Percentiles rank a stretch among this genome's conserved stretches.
These are phyloP conservation scores for Beverwykella pulmonaria DNA, from an alignment of 495 filamentous ascomycete species.

Conservation along the genomic window DNA sequence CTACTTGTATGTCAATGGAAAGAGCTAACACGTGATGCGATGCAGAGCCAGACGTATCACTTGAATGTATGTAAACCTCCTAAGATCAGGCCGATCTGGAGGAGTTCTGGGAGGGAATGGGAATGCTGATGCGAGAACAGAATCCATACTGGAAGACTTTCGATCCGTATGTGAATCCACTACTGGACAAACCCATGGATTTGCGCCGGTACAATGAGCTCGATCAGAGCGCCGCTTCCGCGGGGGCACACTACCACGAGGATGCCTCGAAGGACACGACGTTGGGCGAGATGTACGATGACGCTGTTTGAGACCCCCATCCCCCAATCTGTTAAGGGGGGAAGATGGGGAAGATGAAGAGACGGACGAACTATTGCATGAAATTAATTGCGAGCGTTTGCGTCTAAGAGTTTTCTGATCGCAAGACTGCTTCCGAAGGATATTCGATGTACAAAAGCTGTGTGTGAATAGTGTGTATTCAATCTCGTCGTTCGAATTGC, in stretches of 20 bases:
- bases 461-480: neutral
- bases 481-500: slow-evolving; percentile 1
- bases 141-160: slow-evolving; percentile 75
- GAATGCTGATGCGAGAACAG: slow-evolving; percentile 25
- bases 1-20: neutral
- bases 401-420: neutral
- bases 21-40: slow-evolving; percentile 23
- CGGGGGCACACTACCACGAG: slow-evolving; percentile 23
- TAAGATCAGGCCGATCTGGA: neutral
- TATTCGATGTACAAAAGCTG: neutral
- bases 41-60: slow-evolving; percentile 62
- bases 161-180: slow-evolving; percentile 64
- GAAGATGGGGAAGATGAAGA: neutral
- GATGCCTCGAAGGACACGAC: slow-evolving; percentile 16
- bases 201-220: slow-evolving; percentile 64
- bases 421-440: neutral
- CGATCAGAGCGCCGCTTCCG: slow-evolving; percentile 41
- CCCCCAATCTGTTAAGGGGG: too few species aligned
- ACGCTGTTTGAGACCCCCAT: slow-evolving; percentile 5
- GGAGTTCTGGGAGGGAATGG: neutral
- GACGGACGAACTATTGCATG: neutral
- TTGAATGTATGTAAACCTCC: slow-evolving; percentile 42
- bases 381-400: neutral
- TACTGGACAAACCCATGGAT: slow-evolving; percentile 68
- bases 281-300: slow-evolving; percentile 16